Base-by-base conservation (phyloP, 2,329 filamentous ascomycete species). In the Ophiosphaerella narmari region DNA sequence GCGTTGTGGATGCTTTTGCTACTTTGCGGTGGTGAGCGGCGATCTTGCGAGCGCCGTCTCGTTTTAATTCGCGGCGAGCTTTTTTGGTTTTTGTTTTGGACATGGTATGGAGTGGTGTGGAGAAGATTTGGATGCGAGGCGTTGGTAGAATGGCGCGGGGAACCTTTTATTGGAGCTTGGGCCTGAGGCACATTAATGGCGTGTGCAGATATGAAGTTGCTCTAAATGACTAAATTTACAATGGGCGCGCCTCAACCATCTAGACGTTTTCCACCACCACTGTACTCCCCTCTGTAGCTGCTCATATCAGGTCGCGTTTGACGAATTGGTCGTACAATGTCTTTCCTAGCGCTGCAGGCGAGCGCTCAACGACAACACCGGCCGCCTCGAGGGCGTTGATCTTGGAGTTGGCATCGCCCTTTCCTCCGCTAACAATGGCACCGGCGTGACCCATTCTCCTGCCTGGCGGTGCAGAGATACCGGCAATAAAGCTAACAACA, bases 401-500 rank as follows among this genome's bases (percentile, higher is more conserved):
- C 88, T 99, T 99, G 74, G 91, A 95, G 80, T 97, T 91, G 60
- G 94, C 94, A 74, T 91, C 94, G 73, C 94, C 94, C 86, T 97
- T 97, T 69, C 94, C 94, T 68, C 94, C 94, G 64, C 90, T 91
- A 62, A 99, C 93, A 74, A 99, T 99, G 73, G 94, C 94, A 78
- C 94, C 94, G 64, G 94, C 94, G 83, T 99, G 94, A 66, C 94
- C 94, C 94, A 97, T 99, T 77, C 94, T 88, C 75, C 94, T 87
- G 72, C 94, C 94, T 31, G 94, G 92, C 48, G 94, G 94, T 61
- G 94, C 94, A 65, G 90, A 96, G 80, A 99, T 97, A 80, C 94
- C 94, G 62, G 94, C 94, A 70, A 97, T 97, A 80, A 99, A 99
- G 78, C 89, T 91, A 68, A 97, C 94, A 54, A 96, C 92, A 70